These are phyloP conservation scores for Turritis glabra DNA, from an alignment of 345 rosid genomes.

Conservation along the genomic window DNA sequence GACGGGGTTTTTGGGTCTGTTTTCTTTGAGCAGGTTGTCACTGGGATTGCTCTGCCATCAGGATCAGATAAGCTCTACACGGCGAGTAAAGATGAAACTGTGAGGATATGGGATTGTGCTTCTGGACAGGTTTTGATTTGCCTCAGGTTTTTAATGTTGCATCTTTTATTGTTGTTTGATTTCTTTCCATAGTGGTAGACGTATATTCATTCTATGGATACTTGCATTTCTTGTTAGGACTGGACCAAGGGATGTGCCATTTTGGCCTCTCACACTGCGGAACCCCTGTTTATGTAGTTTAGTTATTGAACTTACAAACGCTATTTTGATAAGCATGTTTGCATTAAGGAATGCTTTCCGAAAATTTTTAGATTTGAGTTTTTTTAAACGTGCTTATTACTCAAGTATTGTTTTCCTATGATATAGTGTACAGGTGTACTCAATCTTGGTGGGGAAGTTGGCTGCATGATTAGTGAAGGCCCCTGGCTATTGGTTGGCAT, in stretches of 20 bases:
- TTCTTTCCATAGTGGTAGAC: background rate
- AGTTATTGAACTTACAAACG: background rate
- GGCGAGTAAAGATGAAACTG: conserved; percentile 79
- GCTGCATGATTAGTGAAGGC: conserved; percentile 96
- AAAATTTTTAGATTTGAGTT: background rate
- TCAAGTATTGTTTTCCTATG: background rate
- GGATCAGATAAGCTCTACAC: conserved; percentile 88
- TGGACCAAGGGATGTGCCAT: background rate
- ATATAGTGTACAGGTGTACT: conserved; percentile 64
- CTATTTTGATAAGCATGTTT: background rate
- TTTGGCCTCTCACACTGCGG: background rate
- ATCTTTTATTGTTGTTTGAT: background rate
- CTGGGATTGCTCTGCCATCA: conserved; percentile 83
- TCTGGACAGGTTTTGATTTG: conserved; percentile 80
- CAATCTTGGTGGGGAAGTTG: conserved; percentile 82
- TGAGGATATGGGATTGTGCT: conserved; percentile 86
- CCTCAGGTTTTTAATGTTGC: background rate
- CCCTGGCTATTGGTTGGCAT: conserved; percentile 95
- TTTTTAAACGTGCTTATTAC: background rate
- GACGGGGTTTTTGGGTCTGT: background rate
- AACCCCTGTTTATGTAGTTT: background rate
- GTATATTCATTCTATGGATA: background rate
- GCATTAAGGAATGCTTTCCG: background rate
- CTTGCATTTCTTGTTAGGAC: conserved; percentile 1
- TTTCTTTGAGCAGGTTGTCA: conserved; percentile 58